Evolutionary conservation across 1,139 yeast species (phyloP).

Genomic region (Entelexis paramagnoliae): DNA sequence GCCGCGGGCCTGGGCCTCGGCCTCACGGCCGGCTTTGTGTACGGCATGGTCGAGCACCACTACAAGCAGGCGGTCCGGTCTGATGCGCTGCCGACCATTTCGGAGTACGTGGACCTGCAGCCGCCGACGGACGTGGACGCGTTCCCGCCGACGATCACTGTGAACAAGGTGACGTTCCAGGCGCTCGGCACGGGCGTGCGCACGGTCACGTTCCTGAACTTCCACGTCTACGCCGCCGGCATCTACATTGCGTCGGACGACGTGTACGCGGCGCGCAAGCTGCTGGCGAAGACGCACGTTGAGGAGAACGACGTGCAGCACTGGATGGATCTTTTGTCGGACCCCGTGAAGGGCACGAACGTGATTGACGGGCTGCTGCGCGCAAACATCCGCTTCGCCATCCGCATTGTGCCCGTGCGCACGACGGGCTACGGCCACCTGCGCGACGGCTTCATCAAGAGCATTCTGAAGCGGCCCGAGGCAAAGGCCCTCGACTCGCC

Average conservation of each 20-base stretch:
- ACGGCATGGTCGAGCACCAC: constrained; percentile 1
- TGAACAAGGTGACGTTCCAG: constrained; percentile 26
- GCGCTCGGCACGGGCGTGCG: constrained; percentile 68
- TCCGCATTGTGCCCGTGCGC: constrained; percentile 74
- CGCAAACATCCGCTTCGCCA: constrained; percentile 51
- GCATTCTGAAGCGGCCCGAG: constrained; percentile 49
- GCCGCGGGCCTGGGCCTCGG: constrained; percentile 15
- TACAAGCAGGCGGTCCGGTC: not conserved
- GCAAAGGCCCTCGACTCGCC: constrained; percentile 28
- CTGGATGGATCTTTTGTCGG: constrained; percentile 46
- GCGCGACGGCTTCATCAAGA: constrained; percentile 78
- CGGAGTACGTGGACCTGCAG: constrained; percentile 25
- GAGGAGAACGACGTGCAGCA: constrained; percentile 6
- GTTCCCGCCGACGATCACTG: constrained; percentile 26
- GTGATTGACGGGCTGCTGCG: constrained; percentile 49
- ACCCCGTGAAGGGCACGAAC: constrained; percentile 38
- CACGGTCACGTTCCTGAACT: constrained; percentile 67
- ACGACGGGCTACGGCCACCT: constrained; percentile 84
- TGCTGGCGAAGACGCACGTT: constrained; percentile 25
- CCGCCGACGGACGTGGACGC: constrained; percentile 26
- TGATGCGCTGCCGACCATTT: not conserved
- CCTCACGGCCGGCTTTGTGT: constrained; percentile 9
- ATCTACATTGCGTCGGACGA: constrained; percentile 61
- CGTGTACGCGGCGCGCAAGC: constrained; percentile 37
- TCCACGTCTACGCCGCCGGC: constrained; percentile 82